These are phyloP conservation scores for Penicillium pulvis DNA, from an alignment of 495 filamentous ascomycete species.

Conservation along the genomic window DNA sequence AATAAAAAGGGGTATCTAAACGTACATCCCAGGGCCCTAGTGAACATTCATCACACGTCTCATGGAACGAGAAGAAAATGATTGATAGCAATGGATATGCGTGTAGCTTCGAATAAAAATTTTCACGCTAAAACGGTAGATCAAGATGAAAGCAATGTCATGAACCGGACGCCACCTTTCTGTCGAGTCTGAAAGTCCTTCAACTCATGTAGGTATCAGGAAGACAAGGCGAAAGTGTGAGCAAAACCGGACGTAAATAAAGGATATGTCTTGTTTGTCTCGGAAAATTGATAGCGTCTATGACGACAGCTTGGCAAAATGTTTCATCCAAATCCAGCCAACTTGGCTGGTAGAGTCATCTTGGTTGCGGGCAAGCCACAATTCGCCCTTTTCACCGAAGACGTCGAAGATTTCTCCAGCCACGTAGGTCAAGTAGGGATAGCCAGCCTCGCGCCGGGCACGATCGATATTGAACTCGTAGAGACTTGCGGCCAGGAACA, in stretches of 20 bases:
- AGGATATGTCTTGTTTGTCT: neutral
- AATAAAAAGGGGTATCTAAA: constrained; percentile 33
- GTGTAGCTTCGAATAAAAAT: neutral
- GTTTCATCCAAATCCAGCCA: constrained; percentile 99
- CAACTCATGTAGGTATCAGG: neutral
- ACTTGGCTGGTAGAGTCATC: constrained; percentile 76
- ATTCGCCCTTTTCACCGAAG: constrained; percentile 92
- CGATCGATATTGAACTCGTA: constrained; percentile 97
- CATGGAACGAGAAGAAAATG: constrained; percentile 9
- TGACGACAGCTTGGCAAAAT: constrained; percentile 78
- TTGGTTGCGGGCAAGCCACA: constrained; percentile 97
- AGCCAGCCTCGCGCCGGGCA: constrained; percentile 88
- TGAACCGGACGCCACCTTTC: neutral
- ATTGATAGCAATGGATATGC: constrained; percentile 10
- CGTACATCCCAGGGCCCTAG: constrained; percentile 22
- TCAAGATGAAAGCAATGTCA: constrained; percentile 9
- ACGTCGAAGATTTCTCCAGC: constrained; percentile 91
- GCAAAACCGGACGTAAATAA: constrained; percentile 4
- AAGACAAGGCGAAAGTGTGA: neutral
- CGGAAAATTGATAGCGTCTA: constrained; percentile 9
- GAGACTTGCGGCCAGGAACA: constrained; percentile 91
- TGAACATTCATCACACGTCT: constrained; percentile 12
- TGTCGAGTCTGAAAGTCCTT: neutral
- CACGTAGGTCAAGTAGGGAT: constrained; percentile 93
- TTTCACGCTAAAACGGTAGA: constrained; percentile 5